phyloP scores from a whole-genome alignment of 345 rosid genomes.

The Euphorbia tirucalli region DNA sequence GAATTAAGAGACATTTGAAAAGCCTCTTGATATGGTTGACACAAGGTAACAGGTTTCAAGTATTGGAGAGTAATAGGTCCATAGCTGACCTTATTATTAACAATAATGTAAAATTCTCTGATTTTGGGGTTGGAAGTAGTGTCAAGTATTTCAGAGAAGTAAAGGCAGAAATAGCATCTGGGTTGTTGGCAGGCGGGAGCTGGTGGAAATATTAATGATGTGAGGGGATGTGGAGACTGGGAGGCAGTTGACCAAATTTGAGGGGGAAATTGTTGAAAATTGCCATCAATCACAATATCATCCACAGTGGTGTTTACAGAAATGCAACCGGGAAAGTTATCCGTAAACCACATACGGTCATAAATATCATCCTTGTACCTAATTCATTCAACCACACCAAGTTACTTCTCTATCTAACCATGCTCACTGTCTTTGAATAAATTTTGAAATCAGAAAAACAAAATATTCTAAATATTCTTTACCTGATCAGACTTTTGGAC shows the following conservation, averaged over 20 bases:
- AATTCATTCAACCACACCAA: too few relatives aligned
- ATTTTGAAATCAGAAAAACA: too few relatives aligned
- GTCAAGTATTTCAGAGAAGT: constrained; percentile 21
- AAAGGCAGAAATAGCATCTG: constrained; percentile 14
- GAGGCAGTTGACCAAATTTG: background rate
- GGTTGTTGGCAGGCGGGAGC: too few relatives aligned
- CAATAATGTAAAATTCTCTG: constrained; percentile 17
- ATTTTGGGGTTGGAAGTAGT: background rate
- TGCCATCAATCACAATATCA: background rate
- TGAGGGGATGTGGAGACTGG: background rate
- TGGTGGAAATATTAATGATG: background rate
- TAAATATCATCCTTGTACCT: constrained; percentile 22
- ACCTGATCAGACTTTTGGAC: too few relatives aligned
- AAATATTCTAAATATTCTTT: background rate
- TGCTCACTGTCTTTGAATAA: too few relatives aligned
- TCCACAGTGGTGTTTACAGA: background rate
- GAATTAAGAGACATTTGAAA: constrained; percentile 7
- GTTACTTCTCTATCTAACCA: too few relatives aligned
- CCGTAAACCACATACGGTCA: constrained; percentile 30
- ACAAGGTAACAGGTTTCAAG: constrained; percentile 15
- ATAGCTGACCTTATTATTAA: background rate
- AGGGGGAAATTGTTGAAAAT: background rate
- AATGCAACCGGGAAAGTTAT: background rate
- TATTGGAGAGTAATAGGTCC: constrained; percentile 13
- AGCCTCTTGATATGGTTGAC: background rate